A percentile compares a stretch with the other conserved stretches of the same genome.
Evolutionary conservation across 192 early-diverging fungal genomes (phyloP).

Genomic region (Umbelopsis isabellina): DNA sequence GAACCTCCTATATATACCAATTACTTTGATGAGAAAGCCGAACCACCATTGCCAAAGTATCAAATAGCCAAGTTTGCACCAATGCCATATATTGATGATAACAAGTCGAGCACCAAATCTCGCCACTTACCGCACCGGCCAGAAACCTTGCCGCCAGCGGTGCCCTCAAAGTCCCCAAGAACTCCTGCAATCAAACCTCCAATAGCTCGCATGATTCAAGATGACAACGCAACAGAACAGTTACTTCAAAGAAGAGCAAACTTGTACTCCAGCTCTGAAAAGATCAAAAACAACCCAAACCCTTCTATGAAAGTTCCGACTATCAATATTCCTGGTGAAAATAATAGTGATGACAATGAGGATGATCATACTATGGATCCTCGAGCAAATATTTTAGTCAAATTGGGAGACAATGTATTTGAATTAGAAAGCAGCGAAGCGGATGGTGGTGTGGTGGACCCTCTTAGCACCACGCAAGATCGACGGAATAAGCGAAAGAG

Average conservation of each 20-base stretch:
- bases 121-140: neutral
- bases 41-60: slow-evolving; percentile 32
- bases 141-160: neutral
- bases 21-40: slow-evolving; percentile 35
- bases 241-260: slow-evolving; percentile 10
- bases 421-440: slow-evolving; percentile 28
- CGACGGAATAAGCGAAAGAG: neutral
- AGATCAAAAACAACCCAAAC: slow-evolving; percentile 1
- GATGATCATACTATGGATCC: slow-evolving; percentile 39
- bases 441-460: neutral
- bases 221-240: neutral
- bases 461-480: neutral
- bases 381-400: slow-evolving; percentile 38
- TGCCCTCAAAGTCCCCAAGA: neutral
- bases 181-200: neutral
- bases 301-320: neutral
- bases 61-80: slow-evolving; percentile 31
- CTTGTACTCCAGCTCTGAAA: neutral
- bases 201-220: neutral
- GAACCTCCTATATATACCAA: slow-evolving; percentile 31
- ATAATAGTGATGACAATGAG: neutral
- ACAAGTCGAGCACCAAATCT: neutral
- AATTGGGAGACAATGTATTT: slow-evolving; percentile 49
- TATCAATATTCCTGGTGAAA: slow-evolving; percentile 2
- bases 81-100: neutral